Evolutionary conservation across 2,329 filamentous ascomycete species (phyloP).

Genomic region (Aspergillus novofumigatus): DNA sequence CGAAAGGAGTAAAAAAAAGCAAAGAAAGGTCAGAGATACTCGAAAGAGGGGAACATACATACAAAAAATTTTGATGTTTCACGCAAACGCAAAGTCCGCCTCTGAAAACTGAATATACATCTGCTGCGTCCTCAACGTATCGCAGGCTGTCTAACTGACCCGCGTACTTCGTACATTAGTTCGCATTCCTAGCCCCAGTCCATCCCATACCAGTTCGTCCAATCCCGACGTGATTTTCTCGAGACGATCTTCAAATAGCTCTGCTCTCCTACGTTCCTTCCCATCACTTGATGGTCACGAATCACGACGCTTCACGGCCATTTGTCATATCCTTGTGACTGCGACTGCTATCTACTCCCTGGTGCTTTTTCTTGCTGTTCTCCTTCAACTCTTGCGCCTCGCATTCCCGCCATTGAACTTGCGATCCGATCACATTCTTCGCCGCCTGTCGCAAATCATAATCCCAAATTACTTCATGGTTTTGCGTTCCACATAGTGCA

Average conservation of each 20-base stretch:
- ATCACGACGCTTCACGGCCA: conserved; percentile 15
- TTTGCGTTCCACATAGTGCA: neutral
- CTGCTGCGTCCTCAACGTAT: neutral
- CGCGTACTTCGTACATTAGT: conserved; percentile 10
- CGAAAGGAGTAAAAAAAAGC: neutral
- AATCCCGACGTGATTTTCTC: conserved; percentile 8
- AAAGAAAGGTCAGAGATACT: neutral
- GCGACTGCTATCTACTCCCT: conserved; percentile 10
- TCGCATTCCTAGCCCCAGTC: conserved; percentile 17
- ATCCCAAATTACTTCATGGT: neutral
- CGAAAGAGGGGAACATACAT: neutral
- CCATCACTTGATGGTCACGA: conserved; percentile 17
- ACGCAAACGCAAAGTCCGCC: neutral
- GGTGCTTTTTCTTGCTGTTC: conserved; percentile 1
- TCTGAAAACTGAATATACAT: neutral
- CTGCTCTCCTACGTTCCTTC: conserved; percentile 12
- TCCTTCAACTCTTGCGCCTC: neutral
- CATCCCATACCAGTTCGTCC: conserved; percentile 15
- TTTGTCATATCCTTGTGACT: conserved; percentile 7
- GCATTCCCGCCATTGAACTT: neutral
- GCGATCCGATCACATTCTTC: neutral
- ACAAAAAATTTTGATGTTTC: neutral
- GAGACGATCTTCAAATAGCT: conserved; percentile 12
- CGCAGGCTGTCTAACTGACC: neutral
- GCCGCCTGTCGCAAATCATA: neutral